These are phyloP conservation scores for Gaeumannomyces sp. DNA, from an alignment of 2,329 filamentous ascomycete genomes.

Conservation along the genomic window DNA sequence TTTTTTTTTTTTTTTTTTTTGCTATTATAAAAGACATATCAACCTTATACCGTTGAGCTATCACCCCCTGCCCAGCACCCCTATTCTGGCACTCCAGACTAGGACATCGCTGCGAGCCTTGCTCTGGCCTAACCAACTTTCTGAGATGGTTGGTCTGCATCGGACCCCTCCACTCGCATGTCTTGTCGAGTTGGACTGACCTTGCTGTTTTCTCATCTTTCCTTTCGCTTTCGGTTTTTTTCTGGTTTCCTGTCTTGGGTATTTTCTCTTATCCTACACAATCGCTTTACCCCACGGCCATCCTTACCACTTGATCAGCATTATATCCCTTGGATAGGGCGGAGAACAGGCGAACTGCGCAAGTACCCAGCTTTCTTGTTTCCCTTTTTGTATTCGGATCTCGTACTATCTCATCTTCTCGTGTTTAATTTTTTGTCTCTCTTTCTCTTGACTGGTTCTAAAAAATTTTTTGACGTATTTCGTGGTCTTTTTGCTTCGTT, in stretches of 20 bases:
- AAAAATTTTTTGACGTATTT: not conserved
- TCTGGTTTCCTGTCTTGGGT: not conserved
- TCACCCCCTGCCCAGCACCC: not conserved
- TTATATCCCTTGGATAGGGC: slow-evolving; percentile 2
- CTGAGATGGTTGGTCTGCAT: not conserved
- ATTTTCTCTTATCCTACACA: not conserved
- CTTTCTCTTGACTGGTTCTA: not conserved
- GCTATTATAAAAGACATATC: not conserved
- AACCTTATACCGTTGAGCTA: not conserved
- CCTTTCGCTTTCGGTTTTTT: not conserved
- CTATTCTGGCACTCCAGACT: not conserved
- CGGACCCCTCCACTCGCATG: not conserved
- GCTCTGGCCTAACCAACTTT: no score
- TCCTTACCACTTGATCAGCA: not conserved
- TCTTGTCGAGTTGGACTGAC: not conserved
- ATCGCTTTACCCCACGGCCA: not conserved
- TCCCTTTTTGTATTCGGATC: not conserved
- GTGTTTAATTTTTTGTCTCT: not conserved
- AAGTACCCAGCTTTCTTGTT: not conserved
- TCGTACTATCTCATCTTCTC: not conserved
- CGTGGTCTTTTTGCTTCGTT: not conserved
- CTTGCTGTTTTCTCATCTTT: not conserved
- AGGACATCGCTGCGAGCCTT: not conserved
- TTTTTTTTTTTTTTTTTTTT: not conserved
- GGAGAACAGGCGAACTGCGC: slow-evolving; percentile 4